Conservation (phyloP, 2,329 filamentous ascomycete genomes). For the Lasiodiplodia hormozganensis region DNA sequence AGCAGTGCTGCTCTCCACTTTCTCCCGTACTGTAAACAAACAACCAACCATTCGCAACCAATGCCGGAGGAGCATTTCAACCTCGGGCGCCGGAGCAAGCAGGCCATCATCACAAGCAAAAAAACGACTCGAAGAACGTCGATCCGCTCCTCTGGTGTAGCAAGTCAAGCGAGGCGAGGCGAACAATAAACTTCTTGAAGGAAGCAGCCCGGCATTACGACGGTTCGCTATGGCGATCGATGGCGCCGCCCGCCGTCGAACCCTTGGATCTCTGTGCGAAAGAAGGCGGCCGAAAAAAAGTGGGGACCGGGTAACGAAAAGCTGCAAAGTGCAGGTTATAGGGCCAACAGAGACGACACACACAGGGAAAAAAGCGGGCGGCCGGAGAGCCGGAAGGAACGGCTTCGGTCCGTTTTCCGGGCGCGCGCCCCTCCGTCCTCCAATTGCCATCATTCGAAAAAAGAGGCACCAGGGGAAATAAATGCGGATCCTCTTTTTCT, state of each 20-base stretch:
- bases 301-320: background rate
- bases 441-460: too few relatives aligned
- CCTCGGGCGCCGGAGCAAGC: too few relatives aligned
- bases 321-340: too few relatives aligned
- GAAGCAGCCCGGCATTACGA: background rate
- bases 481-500: too few relatives aligned
- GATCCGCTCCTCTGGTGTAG: background rate
- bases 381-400: constrained; percentile 1
- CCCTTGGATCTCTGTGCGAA: background rate
- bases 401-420: background rate
- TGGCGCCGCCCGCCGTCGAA: background rate
- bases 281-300: background rate
- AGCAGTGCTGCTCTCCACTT: too few relatives aligned
- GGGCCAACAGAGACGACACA: too few relatives aligned
- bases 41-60: background rate
- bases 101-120: background rate
- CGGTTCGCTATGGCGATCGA: background rate
- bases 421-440: too few relatives aligned
- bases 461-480: too few relatives aligned
- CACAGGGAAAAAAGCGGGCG: background rate
- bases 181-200: background rate
- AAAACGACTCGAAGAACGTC: background rate
- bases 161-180: background rate
- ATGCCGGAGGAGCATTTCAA: background rate
- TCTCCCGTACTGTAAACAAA: background rate